phyloP scores from a whole-genome alignment of 257 asterid genomes.

The Plantago elongata region DNA sequence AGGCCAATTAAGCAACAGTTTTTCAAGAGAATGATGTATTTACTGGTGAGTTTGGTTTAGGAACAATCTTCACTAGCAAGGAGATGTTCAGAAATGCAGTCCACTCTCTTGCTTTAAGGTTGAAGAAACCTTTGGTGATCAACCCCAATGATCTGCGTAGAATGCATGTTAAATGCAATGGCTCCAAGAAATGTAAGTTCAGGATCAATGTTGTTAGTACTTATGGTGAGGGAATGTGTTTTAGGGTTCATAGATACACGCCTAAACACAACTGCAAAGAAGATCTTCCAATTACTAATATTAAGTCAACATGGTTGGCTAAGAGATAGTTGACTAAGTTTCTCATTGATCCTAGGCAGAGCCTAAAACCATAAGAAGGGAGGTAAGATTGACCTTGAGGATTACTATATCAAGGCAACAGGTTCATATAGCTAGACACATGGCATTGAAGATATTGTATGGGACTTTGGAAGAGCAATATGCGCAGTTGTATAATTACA shows the following conservation, averaged over 20 bases:
- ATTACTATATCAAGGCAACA: neutral
- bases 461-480: neutral
- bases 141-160: neutral
- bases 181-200: neutral
- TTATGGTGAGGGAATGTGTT: too few species aligned
- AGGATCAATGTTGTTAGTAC: neutral
- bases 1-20: too few species aligned
- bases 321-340: too few species aligned
- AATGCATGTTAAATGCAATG: neutral
- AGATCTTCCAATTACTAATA: too few species aligned
- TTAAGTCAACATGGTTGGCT: too few species aligned
- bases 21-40: neutral
- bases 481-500: neutral
- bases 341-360: neutral
- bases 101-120: neutral
- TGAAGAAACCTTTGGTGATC: too few species aligned
- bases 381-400: too few species aligned
- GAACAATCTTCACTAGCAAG: neutral
- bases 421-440: neutral
- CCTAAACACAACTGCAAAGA: too few species aligned
- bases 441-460: neutral
- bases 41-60: neutral
- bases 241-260: too few species aligned
- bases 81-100: neutral
- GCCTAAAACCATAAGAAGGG: too few species aligned